Base-by-base conservation (phyloP, 164 flowering plant species). In the Macadamia integrifolia region DNA sequence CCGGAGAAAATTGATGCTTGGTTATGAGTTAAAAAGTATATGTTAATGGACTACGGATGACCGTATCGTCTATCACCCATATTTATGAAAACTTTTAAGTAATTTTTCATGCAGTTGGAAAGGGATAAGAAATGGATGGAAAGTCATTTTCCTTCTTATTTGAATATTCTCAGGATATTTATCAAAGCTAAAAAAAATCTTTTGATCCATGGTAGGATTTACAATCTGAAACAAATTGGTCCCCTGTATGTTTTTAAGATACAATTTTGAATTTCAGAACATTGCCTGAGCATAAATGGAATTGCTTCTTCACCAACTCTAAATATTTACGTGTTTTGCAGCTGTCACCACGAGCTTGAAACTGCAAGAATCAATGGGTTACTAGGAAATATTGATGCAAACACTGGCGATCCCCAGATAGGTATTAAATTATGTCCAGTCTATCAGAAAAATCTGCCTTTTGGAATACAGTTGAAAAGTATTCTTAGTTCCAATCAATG, bases 301-400 rank as follows among this genome's bases (percentile, higher is more conserved):
- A 46, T 46, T 46, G 30, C 59, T 13, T 59, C 32, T 58, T 66
- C 64, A 6, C 29, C 17, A 52, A 60, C 55, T 57, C 30, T 56
- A 59, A 50, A 6, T 44, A 46, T 52, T 48, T 52, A 9, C 35
- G 52, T 60, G 46, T 15, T 48, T 59, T 69, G 66, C 80, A 94
- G 99, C 78, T 94, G 99, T 64, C 96, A 89, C 75, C 99, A 94
- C 77, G 99, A 94, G 74, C 92, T 94, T 72, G 99, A 94, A 78
- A 94, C 99, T 62, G 99, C 98, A 65, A 89, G 99, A 80, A 82
- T 92, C 63, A 86, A 87, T 80, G 99, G 96, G 30, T 62, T 92
- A 72, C 88, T 94, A 7, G 99, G 99, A 74, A 94, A 89, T 61
- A 82, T 94, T 73, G 99, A 94, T 74, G 98, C 99, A 9, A 94